Evolutionary conservation across 352 stramenopile genomes (phyloP).

Genomic region (Phytophthora citrophthora): DNA sequence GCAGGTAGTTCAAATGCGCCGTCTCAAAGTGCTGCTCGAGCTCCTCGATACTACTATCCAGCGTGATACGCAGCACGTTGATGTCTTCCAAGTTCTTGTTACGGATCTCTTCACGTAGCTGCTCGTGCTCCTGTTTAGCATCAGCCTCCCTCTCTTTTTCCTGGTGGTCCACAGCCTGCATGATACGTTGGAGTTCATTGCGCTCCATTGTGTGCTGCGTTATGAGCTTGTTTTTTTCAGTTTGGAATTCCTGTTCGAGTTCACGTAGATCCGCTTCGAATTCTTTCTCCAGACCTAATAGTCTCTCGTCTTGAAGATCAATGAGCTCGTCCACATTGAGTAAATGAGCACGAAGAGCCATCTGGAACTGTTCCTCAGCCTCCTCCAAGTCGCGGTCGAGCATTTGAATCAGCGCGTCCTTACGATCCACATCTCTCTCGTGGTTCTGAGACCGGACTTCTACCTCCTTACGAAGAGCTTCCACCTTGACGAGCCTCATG

Average conservation of each 20-base stretch:
- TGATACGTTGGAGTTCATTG: constrained; percentile 84
- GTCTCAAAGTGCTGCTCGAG: constrained; percentile 95
- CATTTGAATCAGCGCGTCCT: constrained; percentile 96
- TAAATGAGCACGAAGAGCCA: constrained; percentile 88
- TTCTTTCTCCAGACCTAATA: constrained; percentile 90
- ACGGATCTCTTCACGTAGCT: constrained; percentile 92
- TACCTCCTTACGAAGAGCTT: constrained; percentile 91
- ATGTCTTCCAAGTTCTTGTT: constrained; percentile 97
- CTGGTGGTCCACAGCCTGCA: constrained; percentile 85
- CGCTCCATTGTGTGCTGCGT: constrained; percentile 72
- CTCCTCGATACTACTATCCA: constrained; percentile 95
- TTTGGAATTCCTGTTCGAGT: constrained; percentile 86
- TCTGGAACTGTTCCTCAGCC: constrained; percentile 94
- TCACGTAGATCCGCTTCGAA: constrained; percentile 90
- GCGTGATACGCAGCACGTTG: constrained; percentile 92
- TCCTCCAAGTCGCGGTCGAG: constrained; percentile 94
- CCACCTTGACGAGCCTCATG: constrained; percentile 94
- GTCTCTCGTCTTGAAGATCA: constrained; percentile 88
- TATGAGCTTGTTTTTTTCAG: constrained; percentile 86
- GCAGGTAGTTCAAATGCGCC: constrained; percentile 90
- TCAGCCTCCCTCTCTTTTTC: constrained; percentile 84
- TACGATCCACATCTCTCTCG: constrained; percentile 95
- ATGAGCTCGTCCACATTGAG: constrained; percentile 93
- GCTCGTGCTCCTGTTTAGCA: constrained; percentile 83
- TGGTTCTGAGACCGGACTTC: constrained; percentile 94